Percentiles rank a stretch among this genome's conserved stretches.
These are phyloP conservation scores for Chloris gayana DNA, from an alignment of 176 grass and related monocot species.

Conservation along the genomic window DNA sequence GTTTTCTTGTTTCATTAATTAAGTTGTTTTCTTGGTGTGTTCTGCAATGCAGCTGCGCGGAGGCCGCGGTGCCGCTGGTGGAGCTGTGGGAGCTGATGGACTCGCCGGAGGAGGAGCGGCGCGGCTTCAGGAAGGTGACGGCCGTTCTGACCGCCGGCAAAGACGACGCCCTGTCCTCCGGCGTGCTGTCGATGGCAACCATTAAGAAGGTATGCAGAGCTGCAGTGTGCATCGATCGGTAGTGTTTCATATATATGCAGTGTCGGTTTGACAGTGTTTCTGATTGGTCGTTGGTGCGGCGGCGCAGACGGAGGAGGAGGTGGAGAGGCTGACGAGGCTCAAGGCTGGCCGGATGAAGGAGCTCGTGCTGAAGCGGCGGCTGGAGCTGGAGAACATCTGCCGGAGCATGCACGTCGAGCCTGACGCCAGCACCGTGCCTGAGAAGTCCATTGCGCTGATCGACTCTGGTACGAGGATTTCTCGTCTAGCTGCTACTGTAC, in stretches of 20 bases:
- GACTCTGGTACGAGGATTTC: conserved; percentile 50
- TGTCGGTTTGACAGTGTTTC: neutral
- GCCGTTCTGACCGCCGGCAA: conserved; percentile 33
- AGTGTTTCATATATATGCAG: no score
- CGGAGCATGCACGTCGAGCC: conserved; percentile 64
- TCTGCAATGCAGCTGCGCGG: conserved; percentile 42
- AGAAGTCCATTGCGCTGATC: conserved; percentile 61
- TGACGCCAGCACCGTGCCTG: conserved; percentile 59
- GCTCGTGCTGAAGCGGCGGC: conserved; percentile 61
- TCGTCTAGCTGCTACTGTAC: neutral
- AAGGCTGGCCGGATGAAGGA: conserved; percentile 71
- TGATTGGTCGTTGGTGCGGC: neutral
- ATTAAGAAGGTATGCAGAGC: conserved; percentile 41
- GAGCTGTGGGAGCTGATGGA: conserved; percentile 74
- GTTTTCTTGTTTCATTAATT: no score
- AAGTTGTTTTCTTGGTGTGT: neutral
- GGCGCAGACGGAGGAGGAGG: conserved; percentile 54
- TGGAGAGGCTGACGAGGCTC: conserved; percentile 57
- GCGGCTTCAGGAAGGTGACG: conserved; percentile 48
- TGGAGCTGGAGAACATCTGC: conserved; percentile 69
- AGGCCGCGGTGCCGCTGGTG: conserved; percentile 42
- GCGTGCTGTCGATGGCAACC: conserved; percentile 41
- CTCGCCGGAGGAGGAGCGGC: conserved; percentile 58
- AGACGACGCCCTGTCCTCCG: conserved; percentile 32
- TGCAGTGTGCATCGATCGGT: no score